Percentiles rank a stretch among this genome's conserved stretches.
phyloP scores from a whole-genome alignment of 768 basidiomycete genomes.

The Leucosporidium creatinivorum region DNA sequence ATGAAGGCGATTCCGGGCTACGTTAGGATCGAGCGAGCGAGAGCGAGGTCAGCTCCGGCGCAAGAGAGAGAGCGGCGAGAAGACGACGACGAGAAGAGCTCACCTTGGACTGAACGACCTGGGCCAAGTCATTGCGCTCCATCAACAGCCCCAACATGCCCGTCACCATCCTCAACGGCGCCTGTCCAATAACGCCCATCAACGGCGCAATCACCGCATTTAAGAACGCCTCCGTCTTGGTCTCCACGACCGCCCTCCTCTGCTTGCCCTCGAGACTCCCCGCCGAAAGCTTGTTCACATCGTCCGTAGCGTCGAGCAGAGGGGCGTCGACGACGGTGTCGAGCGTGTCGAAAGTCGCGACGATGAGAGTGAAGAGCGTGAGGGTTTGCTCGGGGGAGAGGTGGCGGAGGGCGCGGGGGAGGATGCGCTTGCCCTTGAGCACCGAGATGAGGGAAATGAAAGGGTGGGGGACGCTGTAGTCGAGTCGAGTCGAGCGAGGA shows the following conservation, averaged over 20 bases:
- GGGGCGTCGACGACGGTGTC: slow-evolving; percentile 79
- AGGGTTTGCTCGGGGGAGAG: slow-evolving; percentile 70
- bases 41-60: not conserved
- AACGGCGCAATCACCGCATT: slow-evolving; percentile 79
- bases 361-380: slow-evolving; percentile 78
- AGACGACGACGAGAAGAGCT: slow-evolving; percentile 34
- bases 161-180: slow-evolving; percentile 70
- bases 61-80: not conserved
- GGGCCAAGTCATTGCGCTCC: slow-evolving; percentile 65
- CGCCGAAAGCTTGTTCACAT: slow-evolving; percentile 47
- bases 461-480: slow-evolving; percentile 76
- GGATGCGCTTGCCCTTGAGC: slow-evolving; percentile 84
- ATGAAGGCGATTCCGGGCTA: slow-evolving; percentile 88
- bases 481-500: not conserved
- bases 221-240: slow-evolving; percentile 85
- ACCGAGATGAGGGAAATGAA: slow-evolving; percentile 85
- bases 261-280: slow-evolving; percentile 40
- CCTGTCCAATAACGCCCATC: slow-evolving; percentile 68
- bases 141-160: slow-evolving; percentile 77
- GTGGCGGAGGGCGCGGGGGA: slow-evolving; percentile 80
- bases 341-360: slow-evolving; percentile 88
- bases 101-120: slow-evolving; percentile 73
- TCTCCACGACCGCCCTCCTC: slow-evolving; percentile 56
- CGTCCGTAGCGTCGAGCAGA: slow-evolving; percentile 52
- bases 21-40: slow-evolving; percentile 11